phyloP scores from a whole-genome alignment of 805 yeast species.

The Cyberlindnera mississippiensis region DNA sequence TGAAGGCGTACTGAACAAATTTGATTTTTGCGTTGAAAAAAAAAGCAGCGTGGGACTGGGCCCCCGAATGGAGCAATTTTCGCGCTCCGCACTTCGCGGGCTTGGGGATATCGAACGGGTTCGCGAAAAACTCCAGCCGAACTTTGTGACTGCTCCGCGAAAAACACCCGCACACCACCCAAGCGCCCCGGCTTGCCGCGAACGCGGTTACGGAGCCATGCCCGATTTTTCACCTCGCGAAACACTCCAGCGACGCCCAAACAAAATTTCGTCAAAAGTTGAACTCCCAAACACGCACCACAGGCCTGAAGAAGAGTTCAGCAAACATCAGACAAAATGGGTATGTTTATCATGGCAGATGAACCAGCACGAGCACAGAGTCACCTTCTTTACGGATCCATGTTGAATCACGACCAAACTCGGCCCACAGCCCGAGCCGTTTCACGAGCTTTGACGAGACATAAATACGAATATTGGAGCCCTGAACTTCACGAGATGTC shows the following conservation, averaged over 20 bases:
- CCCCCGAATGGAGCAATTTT: constrained; percentile 13
- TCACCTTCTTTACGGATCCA: not conserved
- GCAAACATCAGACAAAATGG: constrained; percentile 17
- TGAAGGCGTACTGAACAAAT: constrained; percentile 20
- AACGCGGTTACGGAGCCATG: constrained; percentile 13
- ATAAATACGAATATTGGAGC: too few relatives aligned
- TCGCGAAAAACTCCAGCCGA: constrained; percentile 1
- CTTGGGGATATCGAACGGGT: constrained; percentile 1
- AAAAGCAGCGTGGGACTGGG: constrained; percentile 12
- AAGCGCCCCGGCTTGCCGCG: not conserved
- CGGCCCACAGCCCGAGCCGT: not conserved
- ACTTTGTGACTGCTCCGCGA: constrained; percentile 15
- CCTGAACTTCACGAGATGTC: too few relatives aligned
- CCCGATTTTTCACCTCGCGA: constrained; percentile 12
- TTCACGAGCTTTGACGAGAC: too few relatives aligned
- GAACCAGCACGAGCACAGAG: not conserved
- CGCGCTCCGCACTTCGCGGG: constrained; percentile 9
- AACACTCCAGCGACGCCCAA: constrained; percentile 10
- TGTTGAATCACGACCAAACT: not conserved
- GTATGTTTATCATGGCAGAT: constrained; percentile 7
- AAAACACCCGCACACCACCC: constrained; percentile 14
- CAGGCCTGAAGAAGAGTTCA: constrained; percentile 3
- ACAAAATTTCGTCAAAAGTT: constrained; percentile 23
- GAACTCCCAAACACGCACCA: constrained; percentile 7
- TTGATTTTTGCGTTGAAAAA: constrained; percentile 23